These are phyloP conservation scores for Nemania abortiva DNA, from an alignment of 2,329 filamentous ascomycete species.

Conservation along the genomic window DNA sequence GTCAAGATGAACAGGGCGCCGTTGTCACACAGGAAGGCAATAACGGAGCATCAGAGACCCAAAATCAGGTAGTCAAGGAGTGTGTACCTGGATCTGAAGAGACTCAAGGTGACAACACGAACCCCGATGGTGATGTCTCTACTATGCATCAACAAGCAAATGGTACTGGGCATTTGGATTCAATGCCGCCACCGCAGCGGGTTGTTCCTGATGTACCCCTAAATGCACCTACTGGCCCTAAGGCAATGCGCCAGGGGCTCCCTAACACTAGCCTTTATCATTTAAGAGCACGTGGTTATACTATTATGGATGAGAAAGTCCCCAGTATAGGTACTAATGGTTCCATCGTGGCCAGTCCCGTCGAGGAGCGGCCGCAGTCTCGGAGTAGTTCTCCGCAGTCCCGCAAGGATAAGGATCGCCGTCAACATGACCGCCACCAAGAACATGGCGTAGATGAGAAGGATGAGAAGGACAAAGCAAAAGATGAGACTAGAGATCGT, in stretches of 20 bases:
- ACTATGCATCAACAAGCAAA: slow-evolving; percentile 51
- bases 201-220: slow-evolving; percentile 61
- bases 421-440: slow-evolving; percentile 53
- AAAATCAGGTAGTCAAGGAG: slow-evolving; percentile 48
- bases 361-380: slow-evolving; percentile 55
- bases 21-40: slow-evolving; percentile 38
- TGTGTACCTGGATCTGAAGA: slow-evolving; percentile 44
- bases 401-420: slow-evolving; percentile 54
- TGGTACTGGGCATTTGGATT: slow-evolving; percentile 43
- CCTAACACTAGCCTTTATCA: slow-evolving; percentile 83
- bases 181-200: slow-evolving; percentile 42
- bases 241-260: slow-evolving; percentile 91
- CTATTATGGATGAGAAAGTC: slow-evolving; percentile 56
- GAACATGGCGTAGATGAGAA: slow-evolving; percentile 51
- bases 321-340: slow-evolving; percentile 51
- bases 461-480: slow-evolving; percentile 44
- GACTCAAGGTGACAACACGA: slow-evolving; percentile 47
- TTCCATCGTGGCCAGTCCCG: slow-evolving; percentile 50
- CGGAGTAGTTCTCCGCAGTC: slow-evolving; percentile 62
- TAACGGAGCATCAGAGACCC: slow-evolving; percentile 44
- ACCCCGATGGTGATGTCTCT: slow-evolving; percentile 51
- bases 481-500: slow-evolving; percentile 49
- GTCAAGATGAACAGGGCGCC: slow-evolving; percentile 45
- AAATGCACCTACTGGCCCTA: slow-evolving; percentile 90
- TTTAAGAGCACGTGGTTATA: slow-evolving; percentile 65